Base-by-base conservation (phyloP, 2,329 filamentous ascomycete species). In the Metarhizium anisopliae region DNA sequence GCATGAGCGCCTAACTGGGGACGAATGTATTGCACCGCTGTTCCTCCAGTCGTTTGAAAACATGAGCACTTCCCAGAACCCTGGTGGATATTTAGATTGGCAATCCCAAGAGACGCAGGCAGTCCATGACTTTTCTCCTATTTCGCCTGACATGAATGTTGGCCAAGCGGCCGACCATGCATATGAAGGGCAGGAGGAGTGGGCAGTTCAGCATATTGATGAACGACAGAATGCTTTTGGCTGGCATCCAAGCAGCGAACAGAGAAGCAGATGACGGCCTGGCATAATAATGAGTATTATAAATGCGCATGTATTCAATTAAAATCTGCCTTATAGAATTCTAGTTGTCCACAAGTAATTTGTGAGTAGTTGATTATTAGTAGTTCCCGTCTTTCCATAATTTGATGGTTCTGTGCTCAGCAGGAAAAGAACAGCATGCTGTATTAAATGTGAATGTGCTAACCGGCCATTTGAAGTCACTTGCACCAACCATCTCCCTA, bases 11-110 rank as follows among this genome's bases (percentile, higher is more conserved):
- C 29, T 56, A 18, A 29, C 30, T 25, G 25, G 54, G 30, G 56
- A 56, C 14, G 6, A 30, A 38, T 58, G 50, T 43, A 56, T 59
- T 47, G 57, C 55, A 53, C 57, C 57, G 7, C 55, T 50, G 4
- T 52, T 57, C 35, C 56, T 53, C 29, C 51, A 54, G 13, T 7
- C n/a, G 32, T 18, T 50, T 14, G 56, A 53, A 20, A 40, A 30
- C 20, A 32, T 45, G 6, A 50, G 29, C 25, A 30, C 30, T 25
- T 13, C 30, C 45, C 51, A 54, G 7, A 29, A 8, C 45, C 30
- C 32, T 20, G 13, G 14, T 18, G n/a, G 42, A 43, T 53, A 51
- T 32, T 45, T 53, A 35, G 45, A 42, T 20, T 58, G 53, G 51
- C 54, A 53, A 20, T 20, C 51, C 3, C 56, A 38, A 35, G 43